These are phyloP conservation scores for Boletus reticulatus DNA, from an alignment of 768 basidiomycete genomes.

Conservation along the genomic window DNA sequence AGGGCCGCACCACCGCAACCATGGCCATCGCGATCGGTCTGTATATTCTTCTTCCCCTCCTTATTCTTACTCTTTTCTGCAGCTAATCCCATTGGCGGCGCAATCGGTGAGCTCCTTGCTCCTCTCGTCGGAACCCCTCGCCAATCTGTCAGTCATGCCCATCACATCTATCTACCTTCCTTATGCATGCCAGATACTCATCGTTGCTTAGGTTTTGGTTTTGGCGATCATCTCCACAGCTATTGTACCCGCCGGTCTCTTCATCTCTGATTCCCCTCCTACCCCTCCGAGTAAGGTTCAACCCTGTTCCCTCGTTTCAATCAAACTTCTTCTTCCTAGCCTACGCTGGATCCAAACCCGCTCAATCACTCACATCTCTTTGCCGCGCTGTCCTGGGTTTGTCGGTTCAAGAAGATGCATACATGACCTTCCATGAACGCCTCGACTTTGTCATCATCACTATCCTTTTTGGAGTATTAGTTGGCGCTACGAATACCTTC, in stretches of 20 bases:
- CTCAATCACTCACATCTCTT: conserved; percentile 53
- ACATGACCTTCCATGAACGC: conserved; percentile 66
- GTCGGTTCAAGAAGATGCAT: conserved; percentile 37
- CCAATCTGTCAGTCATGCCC: conserved; percentile 52
- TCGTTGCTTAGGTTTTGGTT: conserved; percentile 53
- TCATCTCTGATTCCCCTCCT: conserved; percentile 63
- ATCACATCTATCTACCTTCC: neutral
- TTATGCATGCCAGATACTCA: neutral
- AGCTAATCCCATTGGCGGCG: conserved; percentile 77
- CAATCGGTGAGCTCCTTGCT: conserved; percentile 70
- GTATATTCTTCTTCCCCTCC: neutral
- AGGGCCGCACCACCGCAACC: conserved; percentile 77
- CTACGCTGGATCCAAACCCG: conserved; percentile 62
- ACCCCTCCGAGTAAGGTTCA: conserved; percentile 67
- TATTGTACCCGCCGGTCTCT: conserved; percentile 53
- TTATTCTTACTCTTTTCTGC: neutral
- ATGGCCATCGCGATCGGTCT: conserved; percentile 50
- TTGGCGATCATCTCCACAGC: conserved; percentile 71
- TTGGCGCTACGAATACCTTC: conserved; percentile 64
- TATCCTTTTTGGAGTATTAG: conserved; percentile 60
- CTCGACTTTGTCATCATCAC: conserved; percentile 65
- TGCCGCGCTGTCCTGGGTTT: conserved; percentile 50
- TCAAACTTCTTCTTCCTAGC: conserved; percentile 38
- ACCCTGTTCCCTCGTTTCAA: neutral
- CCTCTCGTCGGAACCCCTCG: conserved; percentile 55